A percentile compares a stretch with the other conserved stretches of the same genome.
Conservation (phyloP, 345 rosid species). For the Microcos paniculata region DNA sequence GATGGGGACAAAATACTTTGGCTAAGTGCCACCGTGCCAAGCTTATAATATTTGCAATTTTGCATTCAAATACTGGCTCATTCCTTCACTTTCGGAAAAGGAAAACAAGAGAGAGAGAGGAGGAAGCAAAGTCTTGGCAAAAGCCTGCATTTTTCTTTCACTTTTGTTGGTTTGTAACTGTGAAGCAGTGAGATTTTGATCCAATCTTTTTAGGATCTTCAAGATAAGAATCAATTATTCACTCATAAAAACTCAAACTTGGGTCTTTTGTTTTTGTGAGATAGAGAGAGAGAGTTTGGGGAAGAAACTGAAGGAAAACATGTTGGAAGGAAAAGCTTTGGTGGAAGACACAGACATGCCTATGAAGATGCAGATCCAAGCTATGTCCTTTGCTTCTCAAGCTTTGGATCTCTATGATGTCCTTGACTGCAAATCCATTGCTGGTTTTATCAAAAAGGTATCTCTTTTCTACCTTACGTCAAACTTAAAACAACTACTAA, state of each 20-base stretch:
- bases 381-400: constrained; percentile 84
- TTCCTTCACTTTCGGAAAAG: constrained; percentile 10
- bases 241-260: constrained; percentile 6
- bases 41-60: background rate
- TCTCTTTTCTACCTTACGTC: background rate
- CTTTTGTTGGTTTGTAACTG: constrained; percentile 20
- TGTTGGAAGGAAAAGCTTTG: constrained; percentile 78
- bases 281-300: background rate
- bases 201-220: constrained; percentile 21
- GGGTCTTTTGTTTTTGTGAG: background rate
- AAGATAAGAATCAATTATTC: constrained; percentile 17
- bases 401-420: constrained; percentile 74
- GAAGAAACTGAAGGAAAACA: too few relatives aligned
- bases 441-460: constrained; percentile 70
- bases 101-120: constrained; percentile 5
- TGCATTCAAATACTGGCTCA: background rate
- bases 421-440: constrained; percentile 56
- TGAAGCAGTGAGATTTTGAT: constrained; percentile 15
- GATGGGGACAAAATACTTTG: constrained; percentile 11
- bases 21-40: constrained; percentile 22
- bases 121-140: background rate
- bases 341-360: constrained; percentile 94
- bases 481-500: background rate
- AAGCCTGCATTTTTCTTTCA: background rate
- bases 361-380: constrained; percentile 80